Conservation (phyloP, 2,329 filamentous ascomycete genomes). For the Trichoderma sp. region DNA sequence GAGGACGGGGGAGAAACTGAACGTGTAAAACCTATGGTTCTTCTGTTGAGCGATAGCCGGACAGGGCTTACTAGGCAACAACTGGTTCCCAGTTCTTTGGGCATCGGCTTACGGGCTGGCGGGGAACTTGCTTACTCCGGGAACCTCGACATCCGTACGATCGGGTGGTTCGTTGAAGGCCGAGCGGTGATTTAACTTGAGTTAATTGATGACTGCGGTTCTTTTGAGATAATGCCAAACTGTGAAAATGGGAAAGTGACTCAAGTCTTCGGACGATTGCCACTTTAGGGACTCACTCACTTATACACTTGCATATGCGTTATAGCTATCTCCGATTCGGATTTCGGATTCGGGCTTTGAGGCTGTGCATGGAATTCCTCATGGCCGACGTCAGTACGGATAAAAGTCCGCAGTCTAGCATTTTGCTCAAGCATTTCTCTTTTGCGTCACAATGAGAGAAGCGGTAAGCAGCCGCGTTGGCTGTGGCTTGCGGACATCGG, state of each 20-base stretch:
- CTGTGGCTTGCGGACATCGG: not conserved
- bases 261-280: not conserved
- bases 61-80: not conserved
- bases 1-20: not conserved
- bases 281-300: not conserved
- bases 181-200: not conserved
- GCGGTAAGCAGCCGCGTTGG: slow-evolving; percentile 3
- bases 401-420: not conserved
- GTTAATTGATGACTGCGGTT: not conserved
- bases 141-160: not conserved
- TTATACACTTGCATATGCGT: not conserved
- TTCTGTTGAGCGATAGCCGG: not conserved
- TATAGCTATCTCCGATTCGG: not conserved
- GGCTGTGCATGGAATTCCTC: not conserved
- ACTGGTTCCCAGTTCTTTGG: not conserved
- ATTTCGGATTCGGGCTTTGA: not conserved
- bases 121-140: not conserved
- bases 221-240: not conserved
- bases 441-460: slow-evolving; percentile 2
- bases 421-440: not conserved
- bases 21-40: not conserved
- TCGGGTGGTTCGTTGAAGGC: not conserved
- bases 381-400: not conserved
- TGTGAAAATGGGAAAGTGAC: not conserved
- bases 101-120: not conserved